Percentiles rank a stretch among this genome's conserved stretches.
These are phyloP conservation scores for Exophiala alcalophila DNA, from an alignment of 2,329 filamentous ascomycete genomes.

Conservation along the genomic window DNA sequence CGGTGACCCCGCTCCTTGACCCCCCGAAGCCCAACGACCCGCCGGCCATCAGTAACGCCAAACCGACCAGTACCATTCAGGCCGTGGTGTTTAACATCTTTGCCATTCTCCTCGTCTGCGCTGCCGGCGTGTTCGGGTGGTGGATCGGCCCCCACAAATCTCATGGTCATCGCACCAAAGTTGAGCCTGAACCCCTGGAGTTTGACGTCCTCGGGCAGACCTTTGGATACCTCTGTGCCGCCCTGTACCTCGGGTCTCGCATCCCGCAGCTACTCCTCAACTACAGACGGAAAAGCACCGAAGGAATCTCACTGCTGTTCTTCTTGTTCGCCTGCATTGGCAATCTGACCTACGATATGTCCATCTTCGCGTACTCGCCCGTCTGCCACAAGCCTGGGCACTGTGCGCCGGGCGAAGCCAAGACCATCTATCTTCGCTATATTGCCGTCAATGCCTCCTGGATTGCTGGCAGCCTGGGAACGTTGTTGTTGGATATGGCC, in stretches of 20 bases:
- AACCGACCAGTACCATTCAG: conserved; percentile 45
- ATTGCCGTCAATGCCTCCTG: conserved; percentile 88
- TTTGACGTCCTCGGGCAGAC: conserved; percentile 81
- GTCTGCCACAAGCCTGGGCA: conserved; percentile 51
- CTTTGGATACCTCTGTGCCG: conserved; percentile 89
- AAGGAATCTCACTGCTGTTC: conserved; percentile 90
- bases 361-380: conserved; percentile 86
- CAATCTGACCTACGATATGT: conserved; percentile 88
- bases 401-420: conserved; percentile 66
- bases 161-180: conserved; percentile 36
- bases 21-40: conserved; percentile 38
- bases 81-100: conserved; percentile 67
- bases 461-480: conserved; percentile 85
- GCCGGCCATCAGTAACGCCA: conserved; percentile 31
- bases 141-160: conserved; percentile 57
- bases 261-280: conserved; percentile 90
- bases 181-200: conserved; percentile 50
- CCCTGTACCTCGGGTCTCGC: conserved; percentile 83
- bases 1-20: conserved; percentile 74
- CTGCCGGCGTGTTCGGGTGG: conserved; percentile 82
- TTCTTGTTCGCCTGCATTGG: conserved; percentile 96
- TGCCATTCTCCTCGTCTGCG: conserved; percentile 76
- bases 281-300: conserved; percentile 85
- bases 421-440: conserved; percentile 70
- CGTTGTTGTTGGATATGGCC: conserved; percentile 74